Base-by-base conservation (phyloP, 2,329 filamentous ascomycete genomes). In the Ophiostoma piceae region DNA sequence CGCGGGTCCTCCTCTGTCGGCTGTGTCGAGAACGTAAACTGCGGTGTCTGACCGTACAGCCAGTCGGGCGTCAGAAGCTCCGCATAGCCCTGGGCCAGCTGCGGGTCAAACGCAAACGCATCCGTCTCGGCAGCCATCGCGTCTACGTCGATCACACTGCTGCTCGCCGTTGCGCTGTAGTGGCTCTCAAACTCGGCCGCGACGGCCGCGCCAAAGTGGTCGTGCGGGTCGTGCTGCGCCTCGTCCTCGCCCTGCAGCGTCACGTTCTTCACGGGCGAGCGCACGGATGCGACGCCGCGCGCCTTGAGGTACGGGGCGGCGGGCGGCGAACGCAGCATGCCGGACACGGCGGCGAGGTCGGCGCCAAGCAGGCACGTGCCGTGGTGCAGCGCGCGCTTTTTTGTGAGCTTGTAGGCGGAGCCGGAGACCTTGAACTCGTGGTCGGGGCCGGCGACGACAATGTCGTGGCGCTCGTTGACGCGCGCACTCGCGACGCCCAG, bases 381-480 rank as follows among this genome's bases (percentile, higher is more conserved):
- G 79, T 99, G 95, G 79, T 99, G 95, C 71, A 99, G 83, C 8
- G 93, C 72, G 64, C 94, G 85, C 67, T 87, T 82, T 32, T 91
- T 84, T 0, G 92, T 97, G 69, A 99, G 83, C 79, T 98, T 98
- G 81, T 96, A 99, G 12, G 95, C 95, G 0, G 93, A 97, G 1
- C 95, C 95, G 0, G 93, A 97, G 12, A 98, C 85, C 78, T 99
- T 99, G 76, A 43, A 71, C 29, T 54, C 74, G 73, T 26, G 37
- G 1, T 79, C 74, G 70, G 89, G 86, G 11, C 64, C 64, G 16
- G 35, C 19, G 65, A 96, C 83, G 32, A 98, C 92, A 75, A 99
- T 97, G 77, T 99, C 95, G 78, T 99, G 94, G 19, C 95, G 86
- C 77, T 89, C 88, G 77, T 98, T 99, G 74, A 98, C 94, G 72